A percentile compares a stretch with the other conserved stretches of the same genome.
Conservation (phyloP, 2,329 filamentous ascomycete species). For the Alternaria viburni region DNA sequence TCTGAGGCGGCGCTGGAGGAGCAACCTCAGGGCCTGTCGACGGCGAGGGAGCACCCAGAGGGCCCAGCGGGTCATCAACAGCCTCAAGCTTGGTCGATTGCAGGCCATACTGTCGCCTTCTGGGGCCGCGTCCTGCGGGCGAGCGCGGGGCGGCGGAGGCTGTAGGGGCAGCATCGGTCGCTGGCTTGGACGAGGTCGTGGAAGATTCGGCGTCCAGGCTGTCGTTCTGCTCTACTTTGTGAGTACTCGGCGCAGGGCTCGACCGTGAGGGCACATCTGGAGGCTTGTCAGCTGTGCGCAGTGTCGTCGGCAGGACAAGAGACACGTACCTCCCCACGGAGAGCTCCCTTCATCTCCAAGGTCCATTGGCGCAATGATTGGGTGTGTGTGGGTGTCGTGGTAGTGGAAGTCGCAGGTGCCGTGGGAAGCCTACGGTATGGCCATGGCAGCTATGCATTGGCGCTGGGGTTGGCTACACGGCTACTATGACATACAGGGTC, state of each 20-base stretch:
- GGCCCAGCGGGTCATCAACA: constrained; percentile 77
- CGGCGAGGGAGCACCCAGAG: constrained; percentile 71
- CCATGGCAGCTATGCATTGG: background rate
- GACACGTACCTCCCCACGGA: constrained; percentile 50
- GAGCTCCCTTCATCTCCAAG: constrained; percentile 52
- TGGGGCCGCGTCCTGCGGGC: constrained; percentile 57
- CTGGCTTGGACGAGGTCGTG: constrained; percentile 23
- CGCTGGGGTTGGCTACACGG: background rate
- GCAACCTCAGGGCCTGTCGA: constrained; percentile 61
- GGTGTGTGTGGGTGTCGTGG: constrained; percentile 15
- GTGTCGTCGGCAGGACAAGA: background rate
- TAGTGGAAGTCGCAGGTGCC: constrained; percentile 9
- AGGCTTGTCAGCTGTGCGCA: constrained; percentile 21
- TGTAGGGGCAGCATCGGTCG: constrained; percentile 40
- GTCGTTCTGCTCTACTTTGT: constrained; percentile 47
- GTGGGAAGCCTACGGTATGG: background rate
- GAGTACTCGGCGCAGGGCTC: constrained; percentile 49
- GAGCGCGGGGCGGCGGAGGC: constrained; percentile 54
- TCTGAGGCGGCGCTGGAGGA: constrained; percentile 70
- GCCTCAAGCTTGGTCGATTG: constrained; percentile 80
- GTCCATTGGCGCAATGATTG: constrained; percentile 44
- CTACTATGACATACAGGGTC: background rate
- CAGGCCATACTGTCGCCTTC: constrained; percentile 68
- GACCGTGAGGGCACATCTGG: constrained; percentile 57
- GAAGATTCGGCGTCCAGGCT: constrained; percentile 36